Evolutionary conservation across 2,329 filamentous ascomycete species (phyloP), one percentile per base, ranked within the genome.

Genomic region (Penicillium sp.): DNA sequence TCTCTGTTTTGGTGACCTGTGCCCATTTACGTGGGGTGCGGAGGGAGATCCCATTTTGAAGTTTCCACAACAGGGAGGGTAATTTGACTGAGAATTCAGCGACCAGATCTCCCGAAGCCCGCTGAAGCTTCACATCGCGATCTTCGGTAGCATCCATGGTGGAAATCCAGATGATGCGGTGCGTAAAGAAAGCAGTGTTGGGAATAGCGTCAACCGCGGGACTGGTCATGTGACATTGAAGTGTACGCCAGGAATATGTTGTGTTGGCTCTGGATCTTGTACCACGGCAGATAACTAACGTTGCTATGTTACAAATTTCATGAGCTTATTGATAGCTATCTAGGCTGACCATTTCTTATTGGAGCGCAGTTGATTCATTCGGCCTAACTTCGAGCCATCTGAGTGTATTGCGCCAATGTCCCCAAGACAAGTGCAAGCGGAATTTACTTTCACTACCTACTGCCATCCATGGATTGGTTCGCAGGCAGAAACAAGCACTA

Each of bases 101-200:
- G 32, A 80, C 64, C 40, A 79, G 66, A 42, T 77, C 75, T 1
- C 70, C 71, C 42, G 77, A 79, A 42, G 72, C 76, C 22, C 77
- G 73, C 62, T 80, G 77, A 6, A 80, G 70, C 53, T 78, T 79
- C 29, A 78, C 64, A 49, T 79, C 77, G 54, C 69, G 70, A 56
- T 77, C 75, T 29, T 77, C 74, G 4, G 70, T 61, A 24, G 75
- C 76, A 62, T 80, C 77, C 77, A 80, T 80, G 49, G 61, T 57
- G 52, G 18, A 31, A 34, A 21, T 16, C 34, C 16, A 52, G 34
- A 34, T 38, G 49, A 55, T 49, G 49, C 46, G 50, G 44, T 36
- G 40, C 34, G 24, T 58, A 44, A 47, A 47, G 49, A 52, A 34
- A 21, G 27, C 52, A 38, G 47, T 45, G 47, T 57, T 57, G 48